Base-by-base conservation (phyloP, 345 rosid genomes). In the Anastatica hierochuntica region DNA sequence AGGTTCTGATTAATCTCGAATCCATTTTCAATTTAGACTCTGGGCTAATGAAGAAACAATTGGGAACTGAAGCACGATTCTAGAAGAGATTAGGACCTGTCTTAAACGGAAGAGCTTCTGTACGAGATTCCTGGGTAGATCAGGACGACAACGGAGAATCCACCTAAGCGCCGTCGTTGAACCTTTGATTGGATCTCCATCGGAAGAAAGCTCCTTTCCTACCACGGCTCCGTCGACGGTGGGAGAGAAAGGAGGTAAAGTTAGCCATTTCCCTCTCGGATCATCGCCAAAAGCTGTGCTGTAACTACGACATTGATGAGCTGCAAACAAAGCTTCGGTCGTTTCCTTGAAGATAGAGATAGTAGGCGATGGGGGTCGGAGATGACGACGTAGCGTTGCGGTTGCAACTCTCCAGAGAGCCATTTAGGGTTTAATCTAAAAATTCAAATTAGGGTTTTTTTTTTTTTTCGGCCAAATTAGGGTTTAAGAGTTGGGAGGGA, bases 51-150 rank as follows among this genome's bases (percentile, higher is more conserved):
- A 41, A 3, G 15, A 41, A 3, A 14, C 10, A 46, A 18, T 26
- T 58, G 23, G 35, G 10, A 9, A 1, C 5, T 19, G 21, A 60
- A 41, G 5, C 23, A 39, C 1, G 11, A 37, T n/a, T 17, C 0
- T 2, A 21, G 8, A 34, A 10, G 33, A 55, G 27, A 40, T 16
- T 14, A 4, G 20, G 53, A 90, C 96, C 96, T 84, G 95, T 77
- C 92, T 81, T 55, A 87, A 57, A 38, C 95, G 92, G 42, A 90
- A 87, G 14, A 90, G 85, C 70, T 87, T 90, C 63, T 82, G 96
- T 9, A 90, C 80, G 26, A 90, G 85, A 51, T 43, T 82, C 69
- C 85, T 78, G n/a, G 96, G 87, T 48, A 90, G 56, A 55, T 83
- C 84, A 8, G 95, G 96, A 73, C 92, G 82, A 73, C 92, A 90